Percentiles rank a stretch among this genome's conserved stretches.
Evolutionary conservation across 352 stramenopile species (phyloP).

Genomic region (Plasmopara muralis): DNA sequence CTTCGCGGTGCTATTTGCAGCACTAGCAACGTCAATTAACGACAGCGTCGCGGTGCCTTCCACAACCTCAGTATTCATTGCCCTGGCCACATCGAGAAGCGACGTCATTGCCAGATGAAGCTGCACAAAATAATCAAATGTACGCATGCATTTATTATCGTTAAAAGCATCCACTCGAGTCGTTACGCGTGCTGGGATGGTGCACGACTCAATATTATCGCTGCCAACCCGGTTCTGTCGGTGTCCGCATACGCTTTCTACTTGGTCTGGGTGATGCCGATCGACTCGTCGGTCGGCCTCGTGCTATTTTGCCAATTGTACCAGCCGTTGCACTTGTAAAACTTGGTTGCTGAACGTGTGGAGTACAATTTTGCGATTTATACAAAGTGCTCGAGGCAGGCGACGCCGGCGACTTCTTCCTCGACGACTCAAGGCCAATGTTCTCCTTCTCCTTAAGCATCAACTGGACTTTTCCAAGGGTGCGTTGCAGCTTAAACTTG

Average conservation of each 20-base stretch:
- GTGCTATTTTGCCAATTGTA: conserved; percentile 18
- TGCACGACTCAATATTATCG: conserved; percentile 17
- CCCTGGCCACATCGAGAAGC: conserved; percentile 46
- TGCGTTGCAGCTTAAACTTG: conserved; percentile 46
- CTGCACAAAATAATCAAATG: conserved; percentile 13
- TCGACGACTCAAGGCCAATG: conserved; percentile 26
- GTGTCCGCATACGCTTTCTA: conserved; percentile 36
- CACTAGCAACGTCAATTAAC: conserved; percentile 32
- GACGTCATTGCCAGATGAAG: conserved; percentile 19
- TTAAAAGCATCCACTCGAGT: conserved; percentile 12
- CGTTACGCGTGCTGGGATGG: conserved; percentile 23
- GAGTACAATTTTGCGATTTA: conserved; percentile 1
- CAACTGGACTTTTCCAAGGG: conserved; percentile 38
- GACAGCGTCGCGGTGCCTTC: conserved; percentile 12
- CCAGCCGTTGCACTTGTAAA: conserved; percentile 17
- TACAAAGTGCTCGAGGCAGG: conserved; percentile 17
- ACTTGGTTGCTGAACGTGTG: conserved; percentile 13
- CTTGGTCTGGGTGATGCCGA: conserved; percentile 27
- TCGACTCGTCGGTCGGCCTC: conserved; percentile 14
- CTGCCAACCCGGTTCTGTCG: conserved; percentile 26
- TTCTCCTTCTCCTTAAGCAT: conserved; percentile 73
- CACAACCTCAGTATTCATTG: conserved; percentile 25
- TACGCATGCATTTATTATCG: conserved; percentile 13
- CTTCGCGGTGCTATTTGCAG: conserved; percentile 11
- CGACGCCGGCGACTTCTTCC: conserved; percentile 18